Conservation (phyloP, 345 rosid species). For the Ceriops decandra region DNA sequence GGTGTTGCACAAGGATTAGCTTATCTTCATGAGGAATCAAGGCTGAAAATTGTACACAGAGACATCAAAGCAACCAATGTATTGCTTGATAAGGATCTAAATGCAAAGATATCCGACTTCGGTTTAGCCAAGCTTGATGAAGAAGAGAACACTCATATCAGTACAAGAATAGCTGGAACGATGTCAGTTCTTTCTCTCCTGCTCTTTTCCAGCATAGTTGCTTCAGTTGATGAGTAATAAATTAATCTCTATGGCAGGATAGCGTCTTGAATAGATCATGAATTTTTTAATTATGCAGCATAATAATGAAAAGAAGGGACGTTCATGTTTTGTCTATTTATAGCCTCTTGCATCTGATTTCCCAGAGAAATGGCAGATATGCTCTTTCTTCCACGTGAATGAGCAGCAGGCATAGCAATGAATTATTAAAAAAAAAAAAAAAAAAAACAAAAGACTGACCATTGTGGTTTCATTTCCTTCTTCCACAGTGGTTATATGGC, state of each 20-base stretch:
- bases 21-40: conserved; percentile 65
- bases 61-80: conserved; percentile 72
- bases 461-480: background rate
- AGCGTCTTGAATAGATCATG: too few species aligned
- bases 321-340: too few species aligned
- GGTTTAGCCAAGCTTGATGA: conserved; percentile 73
- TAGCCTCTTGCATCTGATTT: too few species aligned
- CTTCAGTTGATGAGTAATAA: background rate
- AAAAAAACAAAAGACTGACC: background rate
- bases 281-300: too few species aligned
- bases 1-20: conserved; percentile 57
- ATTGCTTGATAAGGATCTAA: conserved; percentile 54
- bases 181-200: conserved; percentile 33
- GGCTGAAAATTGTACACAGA: conserved; percentile 66
- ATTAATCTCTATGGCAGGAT: too few species aligned
- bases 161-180: conserved; percentile 69
- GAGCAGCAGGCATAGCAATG: too few species aligned
- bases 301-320: too few species aligned
- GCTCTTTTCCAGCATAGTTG: background rate
- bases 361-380: too few species aligned
- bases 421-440: too few species aligned
- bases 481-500: conserved; percentile 89
- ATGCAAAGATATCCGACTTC: conserved; percentile 67
- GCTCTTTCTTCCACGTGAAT: too few species aligned
- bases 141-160: conserved; percentile 68